Conservation (phyloP, 2,329 filamentous ascomycete species). For the Intubia oerlemansii region DNA sequence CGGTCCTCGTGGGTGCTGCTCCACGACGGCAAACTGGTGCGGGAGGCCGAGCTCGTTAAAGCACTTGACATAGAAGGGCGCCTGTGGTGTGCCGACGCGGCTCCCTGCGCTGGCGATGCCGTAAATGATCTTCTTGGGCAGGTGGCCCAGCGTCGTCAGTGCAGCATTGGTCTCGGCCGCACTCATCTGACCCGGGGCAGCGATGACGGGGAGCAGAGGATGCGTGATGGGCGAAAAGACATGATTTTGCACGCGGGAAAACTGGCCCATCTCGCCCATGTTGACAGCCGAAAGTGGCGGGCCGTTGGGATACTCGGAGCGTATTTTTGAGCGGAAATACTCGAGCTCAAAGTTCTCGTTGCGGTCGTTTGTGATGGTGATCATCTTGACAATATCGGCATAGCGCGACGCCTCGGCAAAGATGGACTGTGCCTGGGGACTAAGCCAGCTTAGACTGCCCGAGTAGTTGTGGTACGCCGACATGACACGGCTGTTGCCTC, state of each 20-base stretch:
- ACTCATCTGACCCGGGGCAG: constrained; percentile 68
- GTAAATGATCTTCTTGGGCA: constrained; percentile 62
- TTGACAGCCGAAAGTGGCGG: constrained; percentile 69
- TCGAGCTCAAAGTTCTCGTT: constrained; percentile 83
- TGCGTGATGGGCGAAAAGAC: constrained; percentile 81
- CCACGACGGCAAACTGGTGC: constrained; percentile 56
- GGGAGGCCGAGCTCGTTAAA: constrained; percentile 72
- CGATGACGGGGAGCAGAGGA: constrained; percentile 62
- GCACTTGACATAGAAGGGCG: constrained; percentile 71
- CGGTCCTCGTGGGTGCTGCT: constrained; percentile 42
- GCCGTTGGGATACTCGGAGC: constrained; percentile 41
- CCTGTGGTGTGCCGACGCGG: constrained; percentile 43
- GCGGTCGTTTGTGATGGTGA: constrained; percentile 58
- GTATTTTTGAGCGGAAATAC: constrained; percentile 65
- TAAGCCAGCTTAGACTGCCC: constrained; percentile 66
- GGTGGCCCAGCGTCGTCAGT: constrained; percentile 55
- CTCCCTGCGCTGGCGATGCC: constrained; percentile 53
- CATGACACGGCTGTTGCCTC: constrained; percentile 67
- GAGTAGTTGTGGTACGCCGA: constrained; percentile 87
- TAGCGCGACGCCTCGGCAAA: constrained; percentile 53
- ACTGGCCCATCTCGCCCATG: constrained; percentile 71
- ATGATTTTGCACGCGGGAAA: constrained; percentile 65
- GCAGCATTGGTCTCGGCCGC: constrained; percentile 70
- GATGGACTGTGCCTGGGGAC: constrained; percentile 45
- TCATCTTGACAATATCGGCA: constrained; percentile 81